phyloP scores from a whole-genome alignment of 2,329 filamentous ascomycete genomes.

The Sclerotinia subarctica region DNA sequence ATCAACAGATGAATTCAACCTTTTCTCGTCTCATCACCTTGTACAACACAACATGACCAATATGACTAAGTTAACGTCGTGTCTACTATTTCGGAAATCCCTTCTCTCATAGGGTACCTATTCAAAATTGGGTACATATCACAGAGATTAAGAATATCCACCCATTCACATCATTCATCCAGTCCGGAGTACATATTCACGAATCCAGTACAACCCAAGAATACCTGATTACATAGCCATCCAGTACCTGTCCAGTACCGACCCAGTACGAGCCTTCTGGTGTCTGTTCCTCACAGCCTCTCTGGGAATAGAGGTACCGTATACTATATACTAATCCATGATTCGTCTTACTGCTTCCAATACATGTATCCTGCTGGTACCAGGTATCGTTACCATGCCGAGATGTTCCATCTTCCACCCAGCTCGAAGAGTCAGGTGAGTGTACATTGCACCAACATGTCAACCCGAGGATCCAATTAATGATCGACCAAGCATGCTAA shows the following conservation, averaged over 20 bases:
- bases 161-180: constrained; percentile 1
- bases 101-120: constrained; percentile 13
- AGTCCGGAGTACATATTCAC: constrained; percentile 1
- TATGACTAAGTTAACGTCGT: neutral
- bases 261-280: neutral
- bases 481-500: constrained; percentile 15
- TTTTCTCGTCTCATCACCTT: constrained; percentile 6
- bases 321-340: constrained; percentile 7
- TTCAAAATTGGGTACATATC: constrained; percentile 4
- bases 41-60: constrained; percentile 14
- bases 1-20: constrained; percentile 13
- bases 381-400: constrained; percentile 10
- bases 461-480: constrained; percentile 17
- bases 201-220: neutral
- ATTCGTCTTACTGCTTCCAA: constrained; percentile 15
- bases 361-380: constrained; percentile 8
- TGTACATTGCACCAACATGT: constrained; percentile 11
- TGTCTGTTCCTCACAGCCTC: constrained; percentile 15
- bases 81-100: neutral
- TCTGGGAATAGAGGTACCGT: constrained; percentile 16
- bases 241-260: neutral
- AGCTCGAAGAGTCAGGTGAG: constrained; percentile 13
- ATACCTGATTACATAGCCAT: neutral
- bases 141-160: constrained; percentile 13
- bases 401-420: constrained; percentile 1